Conservation (phyloP, 1,284 basidiomycete species). For the Ustilago esculenta region DNA sequence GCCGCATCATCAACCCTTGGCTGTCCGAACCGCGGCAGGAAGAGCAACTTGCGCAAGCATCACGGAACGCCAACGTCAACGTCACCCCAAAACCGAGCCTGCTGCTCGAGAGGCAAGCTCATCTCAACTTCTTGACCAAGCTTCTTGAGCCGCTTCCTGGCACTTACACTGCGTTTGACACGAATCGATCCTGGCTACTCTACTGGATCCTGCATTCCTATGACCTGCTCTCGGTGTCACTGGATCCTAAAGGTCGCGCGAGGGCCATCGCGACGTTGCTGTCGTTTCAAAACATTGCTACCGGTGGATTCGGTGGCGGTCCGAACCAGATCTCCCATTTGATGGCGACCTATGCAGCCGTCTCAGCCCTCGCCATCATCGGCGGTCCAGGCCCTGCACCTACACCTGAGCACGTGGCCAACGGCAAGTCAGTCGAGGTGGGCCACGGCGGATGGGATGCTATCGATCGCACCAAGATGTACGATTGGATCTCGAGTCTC, state of each 20-base stretch:
- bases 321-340: slow-evolving; percentile 88
- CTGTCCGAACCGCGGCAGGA: slow-evolving; percentile 24
- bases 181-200: slow-evolving; percentile 64
- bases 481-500: slow-evolving; percentile 88
- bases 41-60: slow-evolving; percentile 14
- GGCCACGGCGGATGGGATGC: slow-evolving; percentile 66
- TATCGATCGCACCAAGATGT: slow-evolving; percentile 73
- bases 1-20: slow-evolving; percentile 40
- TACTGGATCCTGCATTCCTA: slow-evolving; percentile 65
- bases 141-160: slow-evolving; percentile 59
- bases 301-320: slow-evolving; percentile 90
- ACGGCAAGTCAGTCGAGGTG: slow-evolving; percentile 71
- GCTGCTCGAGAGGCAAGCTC: slow-evolving; percentile 51
- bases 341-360: slow-evolving; percentile 87
- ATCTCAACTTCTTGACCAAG: slow-evolving; percentile 58
- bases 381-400: slow-evolving; percentile 72
- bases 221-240: slow-evolving; percentile 53
- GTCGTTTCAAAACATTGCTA: slow-evolving; percentile 57
- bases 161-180: slow-evolving; percentile 60
- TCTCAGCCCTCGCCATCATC: slow-evolving; percentile 83
- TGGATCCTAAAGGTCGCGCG: slow-evolving; percentile 44
- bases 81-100: slow-evolving; percentile 27
- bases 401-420: slow-evolving; percentile 33
- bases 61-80: slow-evolving; percentile 1
- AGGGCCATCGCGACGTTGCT: slow-evolving; percentile 63